Base-by-base conservation (phyloP, 78 protist genomes). In the Cavenderia fasciculata region DNA sequence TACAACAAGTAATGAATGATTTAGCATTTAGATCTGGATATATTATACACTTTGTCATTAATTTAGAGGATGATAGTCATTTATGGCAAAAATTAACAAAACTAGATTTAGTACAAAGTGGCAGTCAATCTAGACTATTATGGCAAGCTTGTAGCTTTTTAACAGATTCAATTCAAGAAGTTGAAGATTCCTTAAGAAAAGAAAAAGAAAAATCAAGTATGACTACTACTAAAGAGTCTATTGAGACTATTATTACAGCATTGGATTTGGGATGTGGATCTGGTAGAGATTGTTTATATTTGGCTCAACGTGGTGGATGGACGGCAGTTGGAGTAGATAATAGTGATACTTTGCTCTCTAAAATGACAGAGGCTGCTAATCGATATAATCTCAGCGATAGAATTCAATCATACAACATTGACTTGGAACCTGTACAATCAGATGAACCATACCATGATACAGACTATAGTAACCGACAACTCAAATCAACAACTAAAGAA, bases 211-310 rank as follows among this genome's bases (percentile, higher is more conserved):
- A 41, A n/a, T 6, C 21, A 56, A 49, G 19, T 66, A 7, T n/a
- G 11, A 71, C 1, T n/a, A 36, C n/a, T 46, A 18, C 11, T 71
- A 74, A 34, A 74, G 51, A 57, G 40, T 2, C 34, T 43, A 3
- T 34, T 23, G 40, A 27, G 11, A 61, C 69, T 21, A 63, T 11
- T 59, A 56, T 62, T 27, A 34, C 41, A n/a, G 73, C 87, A 36
- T 49, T 88, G 41, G 94, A 88, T 70, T 40, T 88, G 18, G 94
- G 82, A 27, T 88, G 94, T 70, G 94, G 94, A 1, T 77, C 89
- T 16, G 94, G 94, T 31, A 69, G 92, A 52, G 90, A 82, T 82
- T 68, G 74, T 29, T 33, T 82, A 21, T 82, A 43, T 56, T 49
- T 82, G 10, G 54, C 71, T 12, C 49, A 34, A 41, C 21, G 78